Base-by-base conservation (phyloP, 2,329 filamentous ascomycete species). In the Colletotrichum sojae region DNA sequence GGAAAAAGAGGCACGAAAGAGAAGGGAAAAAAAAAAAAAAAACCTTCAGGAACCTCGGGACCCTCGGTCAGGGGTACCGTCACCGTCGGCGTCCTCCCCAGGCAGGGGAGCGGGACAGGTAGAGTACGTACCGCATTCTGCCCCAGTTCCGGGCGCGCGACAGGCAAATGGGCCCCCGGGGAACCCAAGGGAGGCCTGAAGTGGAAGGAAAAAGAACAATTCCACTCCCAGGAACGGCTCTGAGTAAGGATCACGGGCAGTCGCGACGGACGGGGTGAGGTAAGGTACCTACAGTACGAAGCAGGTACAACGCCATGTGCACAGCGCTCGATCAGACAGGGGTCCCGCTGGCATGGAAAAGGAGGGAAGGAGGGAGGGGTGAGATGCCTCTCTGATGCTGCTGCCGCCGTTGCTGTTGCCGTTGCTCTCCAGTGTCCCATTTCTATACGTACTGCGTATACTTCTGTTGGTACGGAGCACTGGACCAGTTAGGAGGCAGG, bases 181-280 rank as follows among this genome's bases (percentile, higher is more conserved):
- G 61, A 55, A 60, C 49, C 43, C 62, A 39, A 60, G 61, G 62
- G 62, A 55, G 43, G 55, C 66, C 62, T 66, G 55, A 66, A 46
- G 62, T 66, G 51, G 66, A 69, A 69, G 62, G 51, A 25, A 56
- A 55, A 66, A 60, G 62, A 69, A 69, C 66, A 66, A 69, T 66
- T 66, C 62, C 45, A 66, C 39, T 66, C 55, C 66, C 51, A 66
- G 61, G 61, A 65, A 68, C 61, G 40, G 54, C 49, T 39, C 12
- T 31, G 58, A 62, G 48, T 51, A 55, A 45, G 61, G 61, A 59
- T 59, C 62, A 67, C 52, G 46, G 56, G 20, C 39, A 22, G 51
- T 12, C 13, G 46, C 62, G n/a, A 51, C 27, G 22, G 25, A 31
- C 56, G 12, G 25, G 8, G 56, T n/a, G 31, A 12, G 53, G 16